phyloP scores from a whole-genome alignment of 441 rosid species.

The Arabidopsis lyrata region DNA sequence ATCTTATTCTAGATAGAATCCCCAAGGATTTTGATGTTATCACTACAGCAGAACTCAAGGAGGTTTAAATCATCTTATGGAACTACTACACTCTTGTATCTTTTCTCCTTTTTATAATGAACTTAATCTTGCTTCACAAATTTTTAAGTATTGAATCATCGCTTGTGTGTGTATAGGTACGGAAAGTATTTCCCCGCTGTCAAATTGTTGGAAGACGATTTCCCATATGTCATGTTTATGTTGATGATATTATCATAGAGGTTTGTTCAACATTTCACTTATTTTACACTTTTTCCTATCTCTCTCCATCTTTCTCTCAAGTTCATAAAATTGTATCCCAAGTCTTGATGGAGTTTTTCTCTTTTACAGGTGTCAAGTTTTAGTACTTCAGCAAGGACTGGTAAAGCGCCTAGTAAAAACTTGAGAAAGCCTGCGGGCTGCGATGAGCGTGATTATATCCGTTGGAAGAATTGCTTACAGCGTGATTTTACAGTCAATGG shows the following conservation, averaged over 20 bases:
- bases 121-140: background rate
- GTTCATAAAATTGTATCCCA: background rate
- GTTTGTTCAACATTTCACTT: constrained; percentile 40
- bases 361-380: constrained; percentile 51
- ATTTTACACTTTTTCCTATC: constrained; percentile 11
- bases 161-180: constrained; percentile 41
- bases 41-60: constrained; percentile 48
- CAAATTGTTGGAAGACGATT: constrained; percentile 55
- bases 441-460: constrained; percentile 49
- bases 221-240: constrained; percentile 58
- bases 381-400: constrained; percentile 50
- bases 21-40: constrained; percentile 55
- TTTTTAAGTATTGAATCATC: background rate
- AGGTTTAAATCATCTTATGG: constrained; percentile 30
- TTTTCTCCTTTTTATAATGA: background rate
- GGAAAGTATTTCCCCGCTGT: constrained; percentile 47
- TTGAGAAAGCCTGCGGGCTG: constrained; percentile 50
- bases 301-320: background rate
- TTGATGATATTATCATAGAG: constrained; percentile 52
- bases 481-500: constrained; percentile 59
- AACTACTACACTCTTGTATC: constrained; percentile 21
- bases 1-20: constrained; percentile 55
- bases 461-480: constrained; percentile 54
- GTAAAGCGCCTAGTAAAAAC: constrained; percentile 32
- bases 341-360: constrained; percentile 16